These are phyloP conservation scores for Plasmodium relictum DNA, from an alignment of 169 alveolate genomes.

Conservation along the genomic window DNA sequence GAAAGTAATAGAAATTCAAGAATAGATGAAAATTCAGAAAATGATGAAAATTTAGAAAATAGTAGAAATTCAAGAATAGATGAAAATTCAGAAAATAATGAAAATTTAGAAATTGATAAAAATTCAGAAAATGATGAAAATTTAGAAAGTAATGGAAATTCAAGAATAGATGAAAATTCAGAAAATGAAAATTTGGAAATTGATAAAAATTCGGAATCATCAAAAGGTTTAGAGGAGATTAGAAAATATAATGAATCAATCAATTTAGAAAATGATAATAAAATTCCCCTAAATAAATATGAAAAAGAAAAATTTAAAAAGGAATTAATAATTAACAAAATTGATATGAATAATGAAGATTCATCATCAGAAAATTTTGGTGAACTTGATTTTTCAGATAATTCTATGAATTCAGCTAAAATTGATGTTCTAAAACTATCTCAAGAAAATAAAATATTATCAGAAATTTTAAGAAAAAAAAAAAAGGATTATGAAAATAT, in stretches of 20 bases:
- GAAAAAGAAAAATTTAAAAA: neutral
- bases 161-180: too few species aligned
- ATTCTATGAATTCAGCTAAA: slow-evolving; percentile 44
- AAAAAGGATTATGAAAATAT: slow-evolving; percentile 27
- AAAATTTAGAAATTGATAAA: neutral
- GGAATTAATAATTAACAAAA: neutral
- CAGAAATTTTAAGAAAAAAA: slow-evolving; percentile 26
- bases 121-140: neutral
- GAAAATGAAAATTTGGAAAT: too few species aligned
- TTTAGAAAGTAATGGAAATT: too few species aligned
- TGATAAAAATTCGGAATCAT: too few species aligned
- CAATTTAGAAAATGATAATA: neutral
- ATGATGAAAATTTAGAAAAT: neutral
- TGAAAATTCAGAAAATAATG: neutral
- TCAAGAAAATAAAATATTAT: slow-evolving; percentile 31
- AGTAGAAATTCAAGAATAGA: neutral
- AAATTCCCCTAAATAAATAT: neutral
- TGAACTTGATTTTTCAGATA: slow-evolving; percentile 45
- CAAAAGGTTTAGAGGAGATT: too few species aligned
- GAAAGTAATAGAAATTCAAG: neutral
- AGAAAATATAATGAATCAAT: too few species aligned
- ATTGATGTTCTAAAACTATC: neutral
- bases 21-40: neutral
- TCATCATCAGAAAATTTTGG: slow-evolving; percentile 25
- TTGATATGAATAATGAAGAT: neutral